Conservation (phyloP, 2,329 filamentous ascomycete species). For the Phyllosticta paracitricarpa region DNA sequence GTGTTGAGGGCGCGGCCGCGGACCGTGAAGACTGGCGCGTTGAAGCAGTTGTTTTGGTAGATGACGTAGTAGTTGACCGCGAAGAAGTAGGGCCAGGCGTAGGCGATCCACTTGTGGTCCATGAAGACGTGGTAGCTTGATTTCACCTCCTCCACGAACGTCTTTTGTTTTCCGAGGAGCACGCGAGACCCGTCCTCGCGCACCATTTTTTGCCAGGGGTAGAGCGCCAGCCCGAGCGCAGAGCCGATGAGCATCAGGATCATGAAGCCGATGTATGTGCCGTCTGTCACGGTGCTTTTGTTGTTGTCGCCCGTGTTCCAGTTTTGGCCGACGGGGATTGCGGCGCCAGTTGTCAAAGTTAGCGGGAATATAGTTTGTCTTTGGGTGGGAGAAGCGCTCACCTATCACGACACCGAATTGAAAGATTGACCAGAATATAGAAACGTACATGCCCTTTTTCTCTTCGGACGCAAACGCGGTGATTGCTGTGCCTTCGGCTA, state of each 20-base stretch:
- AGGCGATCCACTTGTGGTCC: constrained; percentile 15
- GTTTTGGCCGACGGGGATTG: background rate
- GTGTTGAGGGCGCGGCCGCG: constrained; percentile 16
- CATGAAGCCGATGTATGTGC: constrained; percentile 2
- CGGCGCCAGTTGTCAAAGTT: background rate
- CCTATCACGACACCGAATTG: background rate
- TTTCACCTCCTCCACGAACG: constrained; percentile 15
- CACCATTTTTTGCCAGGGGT: background rate
- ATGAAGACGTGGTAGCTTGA: constrained; percentile 13
- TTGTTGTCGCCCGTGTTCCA: background rate
- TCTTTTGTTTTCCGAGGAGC: constrained; percentile 17
- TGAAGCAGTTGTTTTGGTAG: constrained; percentile 18
- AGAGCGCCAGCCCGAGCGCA: background rate
- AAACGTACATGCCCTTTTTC: background rate
- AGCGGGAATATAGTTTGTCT: too few relatives aligned
- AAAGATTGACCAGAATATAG: background rate
- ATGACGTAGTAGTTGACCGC: constrained; percentile 16
- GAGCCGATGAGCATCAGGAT: constrained; percentile 1
- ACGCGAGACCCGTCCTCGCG: constrained; percentile 19
- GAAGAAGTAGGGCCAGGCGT: constrained; percentile 16
- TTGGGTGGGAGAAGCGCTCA: background rate
- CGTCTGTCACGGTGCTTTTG: background rate
- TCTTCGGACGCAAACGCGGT: background rate
- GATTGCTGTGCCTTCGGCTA: background rate
- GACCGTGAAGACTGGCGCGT: constrained; percentile 16